These are phyloP conservation scores for Penicillium sp. DNA, from an alignment of 2,329 filamentous ascomycete species.

Conservation along the genomic window DNA sequence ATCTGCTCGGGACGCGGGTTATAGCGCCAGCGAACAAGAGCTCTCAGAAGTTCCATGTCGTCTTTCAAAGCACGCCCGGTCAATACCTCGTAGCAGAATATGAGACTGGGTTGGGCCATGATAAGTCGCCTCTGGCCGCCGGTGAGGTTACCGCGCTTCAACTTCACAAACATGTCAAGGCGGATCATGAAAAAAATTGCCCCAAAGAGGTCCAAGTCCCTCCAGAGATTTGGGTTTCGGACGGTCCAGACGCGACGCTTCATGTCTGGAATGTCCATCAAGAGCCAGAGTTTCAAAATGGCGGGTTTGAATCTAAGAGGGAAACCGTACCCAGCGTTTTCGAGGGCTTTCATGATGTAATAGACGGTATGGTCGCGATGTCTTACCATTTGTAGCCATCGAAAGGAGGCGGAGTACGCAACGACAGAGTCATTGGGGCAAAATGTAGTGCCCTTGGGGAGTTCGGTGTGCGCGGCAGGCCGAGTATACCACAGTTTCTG, in stretches of 20 bases:
- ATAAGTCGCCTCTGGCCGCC: slow-evolving; percentile 61
- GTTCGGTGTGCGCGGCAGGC: background rate
- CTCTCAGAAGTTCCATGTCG: slow-evolving; percentile 58
- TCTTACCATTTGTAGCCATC: slow-evolving; percentile 71
- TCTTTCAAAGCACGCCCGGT: slow-evolving; percentile 52
- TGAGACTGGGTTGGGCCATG: slow-evolving; percentile 63
- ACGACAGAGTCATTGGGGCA: slow-evolving; percentile 40
- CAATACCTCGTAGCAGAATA: slow-evolving; percentile 64
- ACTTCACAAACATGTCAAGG: slow-evolving; percentile 70
- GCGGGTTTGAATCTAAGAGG: slow-evolving; percentile 54
- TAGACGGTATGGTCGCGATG: slow-evolving; percentile 61
- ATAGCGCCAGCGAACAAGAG: slow-evolving; percentile 65
- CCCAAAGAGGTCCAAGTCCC: slow-evolving; percentile 64
- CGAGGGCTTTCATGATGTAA: slow-evolving; percentile 68
- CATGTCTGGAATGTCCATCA: slow-evolving; percentile 70
- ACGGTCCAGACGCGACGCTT: slow-evolving; percentile 60
- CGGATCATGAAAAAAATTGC: slow-evolving; percentile 72
- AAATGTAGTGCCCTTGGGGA: slow-evolving; percentile 22
- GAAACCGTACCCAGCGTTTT: slow-evolving; percentile 61
- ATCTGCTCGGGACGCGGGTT: slow-evolving; percentile 33
- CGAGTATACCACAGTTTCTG: slow-evolving; percentile 52
- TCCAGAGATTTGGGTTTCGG: slow-evolving; percentile 59
- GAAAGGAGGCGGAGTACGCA: slow-evolving; percentile 58
- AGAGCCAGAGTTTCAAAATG: slow-evolving; percentile 72
- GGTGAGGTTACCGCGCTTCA: slow-evolving; percentile 55